Conservation (phyloP, 1,284 basidiomycete genomes). For the Papiliotrema terrestris region DNA sequence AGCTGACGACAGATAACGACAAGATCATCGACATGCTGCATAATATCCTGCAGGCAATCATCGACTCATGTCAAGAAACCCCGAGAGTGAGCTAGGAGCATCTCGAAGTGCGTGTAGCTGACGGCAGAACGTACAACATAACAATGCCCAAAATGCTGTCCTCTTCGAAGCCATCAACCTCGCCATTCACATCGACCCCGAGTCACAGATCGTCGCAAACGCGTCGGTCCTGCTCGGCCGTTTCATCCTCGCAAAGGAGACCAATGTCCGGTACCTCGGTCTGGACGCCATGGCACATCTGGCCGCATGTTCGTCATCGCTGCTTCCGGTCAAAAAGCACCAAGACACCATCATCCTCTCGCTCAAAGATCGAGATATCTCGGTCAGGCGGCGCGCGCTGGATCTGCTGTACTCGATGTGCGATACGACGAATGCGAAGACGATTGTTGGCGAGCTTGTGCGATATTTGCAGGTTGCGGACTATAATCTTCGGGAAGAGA, state of each 20-base stretch:
- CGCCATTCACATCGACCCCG: slow-evolving; percentile 93
- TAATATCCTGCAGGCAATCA: slow-evolving; percentile 81
- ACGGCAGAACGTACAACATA: slow-evolving; percentile 86
- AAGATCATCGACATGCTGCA: slow-evolving; percentile 73
- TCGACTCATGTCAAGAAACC: slow-evolving; percentile 90
- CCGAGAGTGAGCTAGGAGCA: slow-evolving; percentile 53
- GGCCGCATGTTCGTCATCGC: slow-evolving; percentile 83
- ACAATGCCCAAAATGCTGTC: slow-evolving; percentile 97
- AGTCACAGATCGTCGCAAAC: slow-evolving; percentile 80
- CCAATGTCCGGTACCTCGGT: slow-evolving; percentile 96
- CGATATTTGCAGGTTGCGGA: slow-evolving; percentile 91
- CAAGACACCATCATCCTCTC: slow-evolving; percentile 93
- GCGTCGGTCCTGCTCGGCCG: slow-evolving; percentile 89
- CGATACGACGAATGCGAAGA: slow-evolving; percentile 88
- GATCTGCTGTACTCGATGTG: slow-evolving; percentile 99
- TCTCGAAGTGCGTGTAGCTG: neutral
- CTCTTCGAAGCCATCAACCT: slow-evolving; percentile 97
- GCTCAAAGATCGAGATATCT: slow-evolving; percentile 94
- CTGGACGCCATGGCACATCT: slow-evolving; percentile 98
- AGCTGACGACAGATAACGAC: slow-evolving; percentile 65
- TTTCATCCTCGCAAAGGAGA: slow-evolving; percentile 96
- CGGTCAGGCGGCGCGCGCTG: slow-evolving; percentile 86
- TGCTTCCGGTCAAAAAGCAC: slow-evolving; percentile 91
- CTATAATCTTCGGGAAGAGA: slow-evolving; percentile 92
- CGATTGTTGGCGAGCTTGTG: slow-evolving; percentile 90